Conservation (phyloP, 768 basidiomycete species). For the Pilatotrama ljubarskyi region DNA sequence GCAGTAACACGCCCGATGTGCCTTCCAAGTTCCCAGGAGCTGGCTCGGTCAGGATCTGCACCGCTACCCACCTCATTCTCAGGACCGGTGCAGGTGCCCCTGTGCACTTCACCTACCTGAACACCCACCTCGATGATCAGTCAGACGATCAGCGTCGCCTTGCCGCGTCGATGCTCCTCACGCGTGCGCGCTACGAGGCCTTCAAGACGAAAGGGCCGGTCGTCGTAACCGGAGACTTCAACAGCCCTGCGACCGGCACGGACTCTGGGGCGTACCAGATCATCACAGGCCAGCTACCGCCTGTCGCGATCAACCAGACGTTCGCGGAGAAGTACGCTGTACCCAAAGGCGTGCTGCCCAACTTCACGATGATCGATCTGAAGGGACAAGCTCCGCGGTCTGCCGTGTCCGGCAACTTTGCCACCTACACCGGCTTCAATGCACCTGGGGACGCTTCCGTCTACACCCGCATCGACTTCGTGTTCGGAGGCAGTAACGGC, state of each 20-base stretch:
- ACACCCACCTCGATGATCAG: slow-evolving; percentile 56
- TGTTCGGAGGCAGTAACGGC: slow-evolving; percentile 49
- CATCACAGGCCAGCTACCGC: slow-evolving; percentile 42
- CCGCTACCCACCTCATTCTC: slow-evolving; percentile 40
- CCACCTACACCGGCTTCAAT: slow-evolving; percentile 54
- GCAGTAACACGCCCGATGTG: slow-evolving; percentile 46
- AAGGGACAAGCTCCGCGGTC: slow-evolving; percentile 42
- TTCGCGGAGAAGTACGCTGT: slow-evolving; percentile 46
- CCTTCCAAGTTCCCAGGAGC: slow-evolving; percentile 54
- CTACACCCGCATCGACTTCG: slow-evolving; percentile 51
- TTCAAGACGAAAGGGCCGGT: slow-evolving; percentile 41
- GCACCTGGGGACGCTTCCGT: slow-evolving; percentile 38
- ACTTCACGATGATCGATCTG: slow-evolving; percentile 48
- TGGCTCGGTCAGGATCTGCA: slow-evolving; percentile 51
- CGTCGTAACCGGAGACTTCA: slow-evolving; percentile 56
- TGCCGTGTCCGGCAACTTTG: slow-evolving; percentile 45
- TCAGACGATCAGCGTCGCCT: slow-evolving; percentile 53
- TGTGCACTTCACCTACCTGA: slow-evolving; percentile 43
- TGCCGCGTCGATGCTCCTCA: slow-evolving; percentile 52
- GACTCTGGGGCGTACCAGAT: slow-evolving; percentile 54
- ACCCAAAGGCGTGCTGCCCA: slow-evolving; percentile 28
- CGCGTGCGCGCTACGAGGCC: slow-evolving; percentile 51
- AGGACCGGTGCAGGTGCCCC: slow-evolving; percentile 17
- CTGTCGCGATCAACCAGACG: slow-evolving; percentile 42
- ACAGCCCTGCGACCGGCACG: slow-evolving; percentile 46